Conservation (phyloP, 2,329 filamentous ascomycete species). For the Epichloe gansuensis region DNA sequence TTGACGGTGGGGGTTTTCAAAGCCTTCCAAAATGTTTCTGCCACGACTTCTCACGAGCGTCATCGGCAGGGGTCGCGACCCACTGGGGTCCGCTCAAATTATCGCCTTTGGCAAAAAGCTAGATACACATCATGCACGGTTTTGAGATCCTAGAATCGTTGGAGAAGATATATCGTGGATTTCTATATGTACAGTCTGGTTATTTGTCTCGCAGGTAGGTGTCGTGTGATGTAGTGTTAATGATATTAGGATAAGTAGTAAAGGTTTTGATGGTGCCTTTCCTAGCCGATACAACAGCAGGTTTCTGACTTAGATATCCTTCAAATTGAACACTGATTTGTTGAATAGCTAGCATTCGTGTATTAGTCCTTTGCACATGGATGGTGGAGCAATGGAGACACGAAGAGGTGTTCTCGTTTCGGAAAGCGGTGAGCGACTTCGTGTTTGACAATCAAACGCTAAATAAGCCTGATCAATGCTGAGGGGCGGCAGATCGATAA, state of each 20-base stretch:
- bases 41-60: conserved; percentile 3
- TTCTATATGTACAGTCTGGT: too few relatives aligned
- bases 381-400: neutral
- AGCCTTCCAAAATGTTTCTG: conserved; percentile 2
- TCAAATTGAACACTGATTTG: too few relatives aligned
- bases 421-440: conserved; percentile 19
- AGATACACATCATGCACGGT: too few relatives aligned
- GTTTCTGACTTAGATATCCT: too few relatives aligned
- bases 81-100: conserved; percentile 8
- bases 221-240: neutral
- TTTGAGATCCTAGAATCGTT: too few relatives aligned
- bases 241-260: neutral
- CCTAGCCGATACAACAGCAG: neutral
- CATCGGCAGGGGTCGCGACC: conserved; percentile 7
- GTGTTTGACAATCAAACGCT: conserved; percentile 8
- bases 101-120: too few relatives aligned
- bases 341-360: too few relatives aligned
- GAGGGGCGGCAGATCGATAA: conserved; percentile 29
- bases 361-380: neutral
- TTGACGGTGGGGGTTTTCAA: conserved; percentile 9
- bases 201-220: too few relatives aligned
- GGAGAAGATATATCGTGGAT: too few relatives aligned
- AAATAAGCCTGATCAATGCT: conserved; percentile 14
- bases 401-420: neutral
- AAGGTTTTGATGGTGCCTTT: neutral